Evolutionary conservation across 495 filamentous ascomycete genomes (phyloP), one percentile per base, ranked within the genome.

Genomic region (Daldinia caldariorum): DNA sequence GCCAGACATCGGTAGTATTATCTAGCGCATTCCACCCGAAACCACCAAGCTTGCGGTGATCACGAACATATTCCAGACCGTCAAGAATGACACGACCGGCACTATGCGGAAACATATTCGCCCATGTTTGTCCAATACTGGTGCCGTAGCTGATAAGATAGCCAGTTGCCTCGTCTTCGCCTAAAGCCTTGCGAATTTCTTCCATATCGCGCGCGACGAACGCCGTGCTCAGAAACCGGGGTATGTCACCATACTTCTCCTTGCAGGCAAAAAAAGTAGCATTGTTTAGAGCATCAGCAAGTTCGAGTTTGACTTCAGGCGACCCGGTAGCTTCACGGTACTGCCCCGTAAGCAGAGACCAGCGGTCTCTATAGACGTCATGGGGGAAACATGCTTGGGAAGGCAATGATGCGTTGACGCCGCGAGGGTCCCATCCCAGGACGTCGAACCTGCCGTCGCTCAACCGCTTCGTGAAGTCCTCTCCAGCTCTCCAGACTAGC

Each of bases 121-220:
- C 82, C 70, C 83, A 85, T 13, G 78, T 92, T 74, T 87, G 80
- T 0, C 89, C 89, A 4, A 92, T 84, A 4, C 89, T 77, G 1
- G 89, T 90, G 3, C 90, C 90, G 69, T 92, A 92, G n/a, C 86
- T 89, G 14, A 90, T 84, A 9, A 90, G 85, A 81, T 89, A 90
- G 53, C 87, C 90, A 6, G 86, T 81, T 18, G 91, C 20, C 56
- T 83, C 80, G 20, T 79, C 77, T 68, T 85, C 80, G 31, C 77
- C 79, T 43, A 85, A 81, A 2, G 81, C 79, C 45, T 79, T 83
- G 20, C 84, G 78, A 61, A 86, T 86, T 64, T 83, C 79, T 31
- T 85, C 78, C 71, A 86, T 75, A 68, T 87, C 84, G 31, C 79
- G 77, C 9, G 81, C 81, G 9, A 86, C 83, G 49, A 80, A 76